Evolutionary conservation across 73 alveolate species (phyloP), one percentile per base, ranked within the genome.

Genomic region (Paramecium octaurelia): DNA sequence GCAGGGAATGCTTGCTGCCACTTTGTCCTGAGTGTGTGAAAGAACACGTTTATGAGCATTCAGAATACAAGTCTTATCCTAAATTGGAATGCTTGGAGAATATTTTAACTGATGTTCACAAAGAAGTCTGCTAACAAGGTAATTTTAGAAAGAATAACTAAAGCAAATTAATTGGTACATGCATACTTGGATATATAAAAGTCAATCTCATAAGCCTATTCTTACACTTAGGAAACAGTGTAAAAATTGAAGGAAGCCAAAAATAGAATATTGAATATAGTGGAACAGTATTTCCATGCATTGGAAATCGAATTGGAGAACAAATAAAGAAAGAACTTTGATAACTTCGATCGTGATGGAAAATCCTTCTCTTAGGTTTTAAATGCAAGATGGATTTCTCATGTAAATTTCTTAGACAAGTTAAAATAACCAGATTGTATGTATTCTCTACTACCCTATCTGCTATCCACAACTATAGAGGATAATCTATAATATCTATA

Each of bases 21-120:
- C 46, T 80, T 44, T 80, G 91, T 46, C 91, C 91, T 24, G 70
- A 31, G 8, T 80, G 91, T 80, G 91, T 80, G 16, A 31, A 80
- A 48, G 46, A 31, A 48, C 91, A 80, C 46, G 57, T 43, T 4
- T 24, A 80, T 14, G 91, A 80, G 27, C 91, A 80, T 80, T 23
- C 91, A 20, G 58, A 80, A 24, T 59, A 16, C 21, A 46, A 21
- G 2, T 31, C 91, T 3, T 80, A 80, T 46, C 91, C 91, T 10
- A 80, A 42, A 20, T 14, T 80, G 12, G 91, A 80, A 24, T 44
- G 91, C 21, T 80, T 80, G 29, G 91, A 80, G 21, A 31, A 42
- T 31, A 42, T 80, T 8, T 80, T 80, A 43, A 80, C 21, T 20
- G 70, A 42, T 18, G 57, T 80, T 11, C 57, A 80, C 34, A 8